A percentile compares a stretch with the other conserved stretches of the same genome.
These are phyloP conservation scores for Boletus reticulatus DNA, from an alignment of 768 basidiomycete genomes.

Conservation along the genomic window DNA sequence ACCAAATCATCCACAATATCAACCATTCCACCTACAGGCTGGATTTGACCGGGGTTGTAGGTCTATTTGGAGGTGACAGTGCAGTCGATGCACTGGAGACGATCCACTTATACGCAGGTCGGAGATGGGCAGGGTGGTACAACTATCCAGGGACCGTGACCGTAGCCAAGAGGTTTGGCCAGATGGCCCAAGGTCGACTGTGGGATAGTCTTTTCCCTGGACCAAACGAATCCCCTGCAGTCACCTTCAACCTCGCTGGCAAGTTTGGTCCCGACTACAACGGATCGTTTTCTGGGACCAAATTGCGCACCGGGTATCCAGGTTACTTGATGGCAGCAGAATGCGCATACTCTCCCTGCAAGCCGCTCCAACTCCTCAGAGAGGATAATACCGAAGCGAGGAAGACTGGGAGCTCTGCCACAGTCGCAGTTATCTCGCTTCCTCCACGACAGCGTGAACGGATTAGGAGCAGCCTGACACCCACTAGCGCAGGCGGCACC, in stretches of 20 bases:
- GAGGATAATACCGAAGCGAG: conserved; percentile 3
- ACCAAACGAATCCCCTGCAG: conserved; percentile 22
- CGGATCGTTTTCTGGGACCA: conserved; percentile 66
- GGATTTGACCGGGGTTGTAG: conserved; percentile 28
- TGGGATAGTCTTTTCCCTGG: conserved; percentile 36
- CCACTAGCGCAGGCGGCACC: not conserved
- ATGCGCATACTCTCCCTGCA: not conserved
- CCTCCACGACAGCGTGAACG: conserved; percentile 1
- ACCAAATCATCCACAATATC: conserved; percentile 8
- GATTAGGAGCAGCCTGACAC: not conserved
- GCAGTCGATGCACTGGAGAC: conserved; percentile 32
- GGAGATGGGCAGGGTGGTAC: conserved; percentile 36
- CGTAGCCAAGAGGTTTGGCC: conserved; percentile 34
- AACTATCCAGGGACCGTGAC: conserved; percentile 33
- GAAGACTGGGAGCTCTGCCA: conserved; percentile 12
- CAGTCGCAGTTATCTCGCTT: conserved; percentile 17
- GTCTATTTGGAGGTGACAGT: conserved; percentile 33
- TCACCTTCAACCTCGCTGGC: conserved; percentile 29
- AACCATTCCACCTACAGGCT: conserved; percentile 20
- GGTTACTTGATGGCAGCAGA: conserved; percentile 45
- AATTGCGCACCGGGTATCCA: conserved; percentile 49
- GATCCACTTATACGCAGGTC: conserved; percentile 31
- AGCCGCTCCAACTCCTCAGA: conserved; percentile 1
- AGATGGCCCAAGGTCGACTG: conserved; percentile 23
- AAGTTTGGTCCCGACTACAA: conserved; percentile 61